Evolutionary conservation across 371 early-diverging fungal species (phyloP).

Genomic region (Syncephalis fuscata): DNA sequence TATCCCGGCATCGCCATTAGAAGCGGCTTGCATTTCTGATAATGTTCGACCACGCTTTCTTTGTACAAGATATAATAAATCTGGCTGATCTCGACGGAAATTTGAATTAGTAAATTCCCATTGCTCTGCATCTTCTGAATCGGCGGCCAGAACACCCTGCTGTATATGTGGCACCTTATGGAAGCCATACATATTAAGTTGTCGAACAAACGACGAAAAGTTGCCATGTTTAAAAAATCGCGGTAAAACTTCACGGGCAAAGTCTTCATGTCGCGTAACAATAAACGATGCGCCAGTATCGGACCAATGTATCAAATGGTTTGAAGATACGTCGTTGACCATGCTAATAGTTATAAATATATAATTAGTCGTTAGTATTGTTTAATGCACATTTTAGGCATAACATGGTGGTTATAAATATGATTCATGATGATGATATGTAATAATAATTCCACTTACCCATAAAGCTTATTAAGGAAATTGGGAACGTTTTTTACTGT

Average conservation of each 20-base stretch:
- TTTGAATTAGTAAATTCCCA: conserved; percentile 43
- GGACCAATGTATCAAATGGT: conserved; percentile 62
- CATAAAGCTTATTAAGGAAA: conserved; percentile 77
- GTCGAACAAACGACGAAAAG: conserved; percentile 86
- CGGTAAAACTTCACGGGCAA: conserved; percentile 72
- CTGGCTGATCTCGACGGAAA: conserved; percentile 34
- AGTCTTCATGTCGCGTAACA: conserved; percentile 54
- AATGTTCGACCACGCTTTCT: conserved; percentile 22
- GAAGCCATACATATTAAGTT: conserved; percentile 87
- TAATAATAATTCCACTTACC: conserved; percentile 30
- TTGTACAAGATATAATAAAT: conserved; percentile 28
- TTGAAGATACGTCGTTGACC: conserved; percentile 46
- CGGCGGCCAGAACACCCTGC: conserved; percentile 49
- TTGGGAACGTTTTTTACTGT: conserved; percentile 51
- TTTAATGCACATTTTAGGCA: background rate
- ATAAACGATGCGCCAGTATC: conserved; percentile 54
- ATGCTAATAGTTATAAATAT: conserved; percentile 13
- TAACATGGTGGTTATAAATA: no score
- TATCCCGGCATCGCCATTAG: no score
- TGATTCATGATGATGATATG: no score
- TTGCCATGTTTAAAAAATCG: conserved; percentile 87
- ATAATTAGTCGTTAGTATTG: background rate
- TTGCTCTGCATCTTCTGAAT: conserved; percentile 32
- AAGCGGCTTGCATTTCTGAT: no score
- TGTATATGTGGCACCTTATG: conserved; percentile 68